Base-by-base conservation (phyloP, 148 eudicot genomes). In the Vaccinium vitisidaea region DNA sequence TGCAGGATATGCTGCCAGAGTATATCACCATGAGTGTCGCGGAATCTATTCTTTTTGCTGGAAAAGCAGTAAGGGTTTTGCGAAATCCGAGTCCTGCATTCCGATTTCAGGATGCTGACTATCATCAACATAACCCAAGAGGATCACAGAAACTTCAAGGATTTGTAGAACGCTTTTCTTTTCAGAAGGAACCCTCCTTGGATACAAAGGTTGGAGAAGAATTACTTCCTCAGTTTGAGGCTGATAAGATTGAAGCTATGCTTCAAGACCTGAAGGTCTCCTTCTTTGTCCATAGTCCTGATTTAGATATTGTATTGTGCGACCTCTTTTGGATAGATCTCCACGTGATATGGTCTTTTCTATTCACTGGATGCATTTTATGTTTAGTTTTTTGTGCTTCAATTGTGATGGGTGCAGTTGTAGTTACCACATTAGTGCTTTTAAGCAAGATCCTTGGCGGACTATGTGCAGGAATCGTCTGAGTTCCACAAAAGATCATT, bases 1-100 rank as follows among this genome's bases (percentile, higher is more conserved):
- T 86, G 87, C 95, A 97, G 99, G 98, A 95, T 85, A 97, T 97
- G 99, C 94, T 97, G 80, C 99, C 99, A 55, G 99, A 95, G 81
- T 95, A 97, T 84, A 89, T 97, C 74, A 88, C 95, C 63, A 91
- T 94, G 96, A 90, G 92, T 74, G 91, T 94, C 77, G 99, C 98
- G 54, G 99, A 97, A 84, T 95, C 99, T 77, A 87, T 97, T 86
- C 95, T 94, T 54, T 97, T 97, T 90, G 98, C 98, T 84, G 99
- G 99, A 84, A 97, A 97, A 92, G 99, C 99, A 83, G 90, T 97
- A 79, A 89, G 98, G 88, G 94, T 97, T 81, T 96, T 97, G 30
- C 94, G 98, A 49, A 94, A 97, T 89, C 99, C 98, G 84, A 93
- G 99, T 85, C 93, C 94, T 74, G 85, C 93, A 77, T 92, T 93